phyloP scores from a whole-genome alignment of 768 basidiomycete species.

The Scleroderma bovista region DNA sequence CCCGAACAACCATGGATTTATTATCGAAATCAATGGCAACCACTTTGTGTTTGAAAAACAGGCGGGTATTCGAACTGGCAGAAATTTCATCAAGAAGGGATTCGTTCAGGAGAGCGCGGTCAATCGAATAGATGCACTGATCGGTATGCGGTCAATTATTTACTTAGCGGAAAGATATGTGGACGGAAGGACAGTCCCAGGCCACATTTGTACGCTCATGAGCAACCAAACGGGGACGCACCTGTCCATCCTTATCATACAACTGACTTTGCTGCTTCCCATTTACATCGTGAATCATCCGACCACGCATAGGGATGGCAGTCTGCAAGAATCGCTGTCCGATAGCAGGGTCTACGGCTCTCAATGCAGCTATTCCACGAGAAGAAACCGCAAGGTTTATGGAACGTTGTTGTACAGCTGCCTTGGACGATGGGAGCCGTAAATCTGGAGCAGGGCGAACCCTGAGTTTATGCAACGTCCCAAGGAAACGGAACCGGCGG shows the following conservation, averaged over 20 bases:
- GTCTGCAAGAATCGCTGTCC: constrained; percentile 67
- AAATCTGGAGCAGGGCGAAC: constrained; percentile 47
- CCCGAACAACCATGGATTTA: constrained; percentile 48
- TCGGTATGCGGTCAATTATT: constrained; percentile 18
- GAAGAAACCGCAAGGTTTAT: constrained; percentile 96
- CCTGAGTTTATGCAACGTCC: constrained; percentile 6
- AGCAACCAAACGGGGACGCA: constrained; percentile 31
- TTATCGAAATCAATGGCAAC: constrained; percentile 68
- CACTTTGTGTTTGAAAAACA: constrained; percentile 81
- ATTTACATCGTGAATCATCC: constrained; percentile 84
- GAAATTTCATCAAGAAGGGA: constrained; percentile 74
- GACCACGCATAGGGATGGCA: constrained; percentile 90
- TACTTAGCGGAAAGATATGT: constrained; percentile 16
- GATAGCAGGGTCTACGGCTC: constrained; percentile 67
- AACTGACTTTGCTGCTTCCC: constrained; percentile 76
- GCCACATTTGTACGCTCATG: not conserved
- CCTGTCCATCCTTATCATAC: constrained; percentile 89
- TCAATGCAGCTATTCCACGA: constrained; percentile 84
- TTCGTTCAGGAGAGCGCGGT: constrained; percentile 83
- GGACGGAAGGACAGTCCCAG: constrained; percentile 6
- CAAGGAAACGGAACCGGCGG: constrained; percentile 11
- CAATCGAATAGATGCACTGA: constrained; percentile 92
- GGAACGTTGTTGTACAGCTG: constrained; percentile 68
- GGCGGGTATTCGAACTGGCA: constrained; percentile 52
- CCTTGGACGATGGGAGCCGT: constrained; percentile 65